Conservation (phyloP, 1,139 yeast genomes). For the Taphrina deformans region DNA sequence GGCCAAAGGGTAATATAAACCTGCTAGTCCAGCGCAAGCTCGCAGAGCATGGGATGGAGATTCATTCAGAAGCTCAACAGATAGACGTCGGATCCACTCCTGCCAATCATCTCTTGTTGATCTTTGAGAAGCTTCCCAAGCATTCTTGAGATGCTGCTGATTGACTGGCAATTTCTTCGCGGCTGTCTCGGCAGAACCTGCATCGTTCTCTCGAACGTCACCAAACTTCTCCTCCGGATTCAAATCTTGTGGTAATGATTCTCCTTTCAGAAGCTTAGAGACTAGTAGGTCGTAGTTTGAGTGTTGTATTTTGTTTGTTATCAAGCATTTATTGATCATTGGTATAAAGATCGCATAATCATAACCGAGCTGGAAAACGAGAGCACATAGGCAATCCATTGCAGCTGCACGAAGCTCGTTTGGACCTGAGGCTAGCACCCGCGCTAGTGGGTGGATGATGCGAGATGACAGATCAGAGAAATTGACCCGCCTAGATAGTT, state of each 20-base stretch:
- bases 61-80: conserved; percentile 82
- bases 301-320: conserved; percentile 65
- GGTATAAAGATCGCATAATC: conserved; percentile 89
- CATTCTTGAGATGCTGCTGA: conserved; percentile 69
- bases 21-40: conserved; percentile 89
- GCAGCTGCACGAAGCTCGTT: conserved; percentile 66
- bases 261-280: conserved; percentile 76
- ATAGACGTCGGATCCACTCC: conserved; percentile 88
- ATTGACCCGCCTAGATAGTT: conserved; percentile 69
- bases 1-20: conserved; percentile 84
- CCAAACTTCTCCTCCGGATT: conserved; percentile 62
- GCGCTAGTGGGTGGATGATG: conserved; percentile 78
- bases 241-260: conserved; percentile 78
- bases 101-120: conserved; percentile 96
- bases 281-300: conserved; percentile 79
- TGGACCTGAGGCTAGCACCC: conserved; percentile 59
- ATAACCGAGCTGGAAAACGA: conserved; percentile 75
- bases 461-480: conserved; percentile 88
- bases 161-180: conserved; percentile 77
- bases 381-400: conserved; percentile 76
- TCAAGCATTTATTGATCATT: conserved; percentile 64
- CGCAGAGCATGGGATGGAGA: conserved; percentile 93
- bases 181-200: conserved; percentile 66
- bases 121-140: conserved; percentile 91
- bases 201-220: conserved; percentile 57